These are phyloP conservation scores for Dioscorea zingiberensis DNA, from an alignment of 106 monocot species.

Conservation along the genomic window DNA sequence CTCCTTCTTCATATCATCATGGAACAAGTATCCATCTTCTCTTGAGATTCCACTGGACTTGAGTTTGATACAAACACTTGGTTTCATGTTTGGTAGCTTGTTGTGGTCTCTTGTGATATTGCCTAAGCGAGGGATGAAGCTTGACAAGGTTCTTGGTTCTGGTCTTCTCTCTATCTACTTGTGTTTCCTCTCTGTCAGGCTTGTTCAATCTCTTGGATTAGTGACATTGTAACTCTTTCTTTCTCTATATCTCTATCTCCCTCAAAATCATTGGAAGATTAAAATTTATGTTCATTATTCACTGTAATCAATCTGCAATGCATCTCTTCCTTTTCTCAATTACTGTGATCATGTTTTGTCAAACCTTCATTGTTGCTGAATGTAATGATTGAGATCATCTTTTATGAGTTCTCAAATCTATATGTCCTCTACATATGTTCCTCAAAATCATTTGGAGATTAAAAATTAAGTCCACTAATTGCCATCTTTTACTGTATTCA, in stretches of 20 bases:
- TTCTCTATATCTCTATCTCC: not conserved
- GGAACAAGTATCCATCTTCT: constrained; percentile 6
- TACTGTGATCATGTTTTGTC: no score
- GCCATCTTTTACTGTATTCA: no score
- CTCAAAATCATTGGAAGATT: not conserved
- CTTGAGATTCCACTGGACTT: constrained; percentile 11
- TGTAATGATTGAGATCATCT: no score
- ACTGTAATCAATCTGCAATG: no score
- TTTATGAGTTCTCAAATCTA: no score
- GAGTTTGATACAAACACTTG: constrained; percentile 23
- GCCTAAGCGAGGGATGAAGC: constrained; percentile 34
- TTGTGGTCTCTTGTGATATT: constrained; percentile 29
- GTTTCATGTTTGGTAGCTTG: constrained; percentile 24
- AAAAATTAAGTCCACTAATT: no score
- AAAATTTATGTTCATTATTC: no score
- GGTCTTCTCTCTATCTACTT: constrained; percentile 31
- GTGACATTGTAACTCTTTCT: not conserved
- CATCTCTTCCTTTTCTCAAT: no score
- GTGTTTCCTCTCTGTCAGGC: constrained; percentile 19
- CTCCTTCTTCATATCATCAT: constrained; percentile 26
- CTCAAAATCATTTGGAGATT: no score
- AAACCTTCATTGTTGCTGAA: no score
- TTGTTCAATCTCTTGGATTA: constrained; percentile 15
- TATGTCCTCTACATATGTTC: no score
- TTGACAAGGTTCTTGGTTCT: constrained; percentile 20